Base-by-base conservation (phyloP, 1,284 basidiomycete species). In the Xerocomus nothofagi region DNA sequence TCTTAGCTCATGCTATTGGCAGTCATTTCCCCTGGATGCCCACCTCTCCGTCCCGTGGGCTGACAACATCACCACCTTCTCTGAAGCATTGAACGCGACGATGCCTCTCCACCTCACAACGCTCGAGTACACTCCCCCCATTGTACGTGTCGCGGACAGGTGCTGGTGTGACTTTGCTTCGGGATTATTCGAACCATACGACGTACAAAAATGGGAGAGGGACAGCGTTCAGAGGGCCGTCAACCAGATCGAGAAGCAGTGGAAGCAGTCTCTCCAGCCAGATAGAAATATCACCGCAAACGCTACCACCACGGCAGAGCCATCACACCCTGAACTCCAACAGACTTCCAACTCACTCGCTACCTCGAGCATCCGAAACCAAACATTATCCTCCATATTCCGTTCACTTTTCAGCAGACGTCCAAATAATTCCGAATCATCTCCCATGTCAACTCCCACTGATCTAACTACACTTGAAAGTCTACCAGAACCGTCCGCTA, bases 1-100 rank as follows among this genome's bases (percentile, higher is more conserved):
- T 66, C 76, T 89, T 54, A 88, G 88, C 14, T 88, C 88, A 11
- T 91, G 89, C 65, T 90, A 91, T 67, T 90, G 88, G 88, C 86
- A 88, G 54, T 85, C 89, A 17, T 78, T 88, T 39, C 79, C 86
- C 11, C 65, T 84, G 36, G 77, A 82, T 51, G 78, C 77, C 24
- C 72, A 77, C 1, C 79, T 89, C 47, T 75, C 80, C 20, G 65
- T 64, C 15, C 82, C 88, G 3, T 86, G 84, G 82, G 69, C 81
- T 7, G 73, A 76, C 36, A 82, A 84, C 61, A 76, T 86, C 60
- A 85, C 82, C 15, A 86, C 84, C 8, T 87, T 85, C 62, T 74
- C 76, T 4, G 78, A 86, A 36, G 84, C 83, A 3, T 66, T 88
- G 46, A 76, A 75, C 45, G 70, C 67, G 18, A 55, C 69, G 14